Evolutionary conservation across 164 flowering plant species (phyloP), one percentile per base, ranked within the genome.

Genomic region (Umbilicus rupestris): DNA sequence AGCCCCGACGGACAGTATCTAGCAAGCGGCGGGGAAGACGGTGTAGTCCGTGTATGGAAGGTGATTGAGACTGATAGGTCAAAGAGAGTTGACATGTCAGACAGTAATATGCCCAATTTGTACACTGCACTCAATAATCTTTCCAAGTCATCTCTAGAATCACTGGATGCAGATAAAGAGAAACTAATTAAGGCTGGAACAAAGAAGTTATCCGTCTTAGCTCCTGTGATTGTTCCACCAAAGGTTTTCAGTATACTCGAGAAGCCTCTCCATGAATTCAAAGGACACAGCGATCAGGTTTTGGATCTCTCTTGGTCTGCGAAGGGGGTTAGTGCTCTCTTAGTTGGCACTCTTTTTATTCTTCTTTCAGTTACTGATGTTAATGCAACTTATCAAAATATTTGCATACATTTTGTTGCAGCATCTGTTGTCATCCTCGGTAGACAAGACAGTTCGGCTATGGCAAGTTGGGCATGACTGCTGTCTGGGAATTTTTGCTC

Each of bases 11-110:
- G 97, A 16, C 72, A 66, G 24, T 80, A 78, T 73, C 72, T 92
- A 71, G 97, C 97, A 2, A 92, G 81, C 69, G 96, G 78, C 44
- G 97, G 96, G 12, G 86, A 84, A 74, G 97, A 92, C 69, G 81
- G 87, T 2, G 55, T 82, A 64, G 87, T 92, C 45, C 83, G 92
- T 15, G 78, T 92, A 0, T 92, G 97, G 97, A 69, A 79, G 73
- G 85, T 92, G 41, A 50, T 76, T 26, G 93, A 87, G 80, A 79
- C 76, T 64, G 86, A 82, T 47, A 83, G 73, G 49, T 67, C 72
- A 6, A 67, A 75, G 22, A 69, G 65, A 60, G 39, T 75, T 46
- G 82, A 84, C 57, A 71, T 78, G 49, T 67, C 64, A 33, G 78
- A 78, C 39, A 44, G 58, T 66, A 91, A 83, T 79, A 74, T 84